Evolutionary conservation across 768 basidiomycete genomes (phyloP).

Genomic region (Mycena alexandri): DNA sequence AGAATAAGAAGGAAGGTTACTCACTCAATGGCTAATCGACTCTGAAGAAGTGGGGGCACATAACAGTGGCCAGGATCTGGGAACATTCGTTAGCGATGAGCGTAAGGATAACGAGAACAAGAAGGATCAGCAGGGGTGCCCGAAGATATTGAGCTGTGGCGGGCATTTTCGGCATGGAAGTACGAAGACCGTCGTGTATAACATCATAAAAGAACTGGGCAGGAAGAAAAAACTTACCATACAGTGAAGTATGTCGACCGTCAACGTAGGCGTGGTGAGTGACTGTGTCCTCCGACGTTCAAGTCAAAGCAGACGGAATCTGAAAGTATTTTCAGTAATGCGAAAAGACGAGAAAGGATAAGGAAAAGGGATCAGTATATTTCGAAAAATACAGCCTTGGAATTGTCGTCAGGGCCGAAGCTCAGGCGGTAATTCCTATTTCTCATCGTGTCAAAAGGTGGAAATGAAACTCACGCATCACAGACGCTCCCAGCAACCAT

Average conservation of each 20-base stretch:
- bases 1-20: neutral
- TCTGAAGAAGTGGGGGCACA: neutral
- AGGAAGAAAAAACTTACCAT: slow-evolving; percentile 49
- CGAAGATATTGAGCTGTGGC: slow-evolving; percentile 89
- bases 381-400: slow-evolving; percentile 82
- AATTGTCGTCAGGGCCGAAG: slow-evolving; percentile 76
- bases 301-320: no score
- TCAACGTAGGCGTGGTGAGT: neutral
- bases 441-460: slow-evolving; percentile 62
- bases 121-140: slow-evolving; percentile 72
- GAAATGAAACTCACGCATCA: slow-evolving; percentile 50
- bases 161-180: slow-evolving; percentile 87
- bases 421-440: slow-evolving; percentile 92
- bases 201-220: slow-evolving; percentile 66
- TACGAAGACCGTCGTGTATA: slow-evolving; percentile 97
- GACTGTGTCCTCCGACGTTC: no score
- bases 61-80: neutral
- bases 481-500: neutral
- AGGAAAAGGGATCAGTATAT: slow-evolving; percentile 61
- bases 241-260: neutral
- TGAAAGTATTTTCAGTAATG: slow-evolving; percentile 4
- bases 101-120: neutral
- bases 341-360: neutral
- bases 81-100: neutral
- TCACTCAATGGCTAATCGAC: slow-evolving; percentile 9